A percentile compares a stretch with the other conserved stretches of the same genome.
Conservation (phyloP, 495 filamentous ascomycete genomes). For the Neurospora terricola region DNA sequence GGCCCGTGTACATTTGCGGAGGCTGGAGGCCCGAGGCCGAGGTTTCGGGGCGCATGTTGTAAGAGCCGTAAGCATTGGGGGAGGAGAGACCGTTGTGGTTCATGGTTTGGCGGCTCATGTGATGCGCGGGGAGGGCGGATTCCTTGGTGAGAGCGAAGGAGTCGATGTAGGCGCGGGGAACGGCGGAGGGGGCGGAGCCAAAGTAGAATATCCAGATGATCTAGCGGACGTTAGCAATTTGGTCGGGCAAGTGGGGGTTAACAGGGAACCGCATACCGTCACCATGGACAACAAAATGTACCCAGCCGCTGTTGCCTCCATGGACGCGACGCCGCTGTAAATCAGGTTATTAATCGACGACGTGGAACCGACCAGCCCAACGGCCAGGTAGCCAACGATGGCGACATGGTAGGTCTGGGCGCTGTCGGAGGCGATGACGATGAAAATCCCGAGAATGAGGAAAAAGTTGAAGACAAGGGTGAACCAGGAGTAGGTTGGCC, state of each 20-base stretch:
- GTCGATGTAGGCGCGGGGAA: conserved; percentile 84
- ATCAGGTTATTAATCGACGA: conserved; percentile 75
- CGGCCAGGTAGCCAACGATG: conserved; percentile 77
- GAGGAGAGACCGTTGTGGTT: conserved; percentile 24
- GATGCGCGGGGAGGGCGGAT: conserved; percentile 25
- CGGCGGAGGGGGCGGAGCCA: conserved; percentile 81
- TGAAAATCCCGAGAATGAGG: conserved; percentile 64
- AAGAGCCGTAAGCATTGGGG: conserved; percentile 28
- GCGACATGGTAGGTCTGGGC: conserved; percentile 84
- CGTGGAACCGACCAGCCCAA: conserved; percentile 72
- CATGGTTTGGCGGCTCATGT: conserved; percentile 55
- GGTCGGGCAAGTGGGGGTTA: not conserved
- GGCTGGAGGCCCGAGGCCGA: conserved; percentile 57
- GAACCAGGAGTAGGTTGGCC: conserved; percentile 89
- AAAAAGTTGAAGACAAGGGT: conserved; percentile 75
- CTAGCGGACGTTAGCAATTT: conserved; percentile 36
- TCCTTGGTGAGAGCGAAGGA: conserved; percentile 94
- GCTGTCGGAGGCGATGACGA: conserved; percentile 73
- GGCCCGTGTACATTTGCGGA: conserved; percentile 95
- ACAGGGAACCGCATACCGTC: conserved; percentile 50
- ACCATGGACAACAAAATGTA: conserved; percentile 96
- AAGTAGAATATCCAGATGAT: conserved; percentile 99
- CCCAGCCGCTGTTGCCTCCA: conserved; percentile 82
- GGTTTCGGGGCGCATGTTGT: conserved; percentile 61
- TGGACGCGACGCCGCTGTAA: conserved; percentile 56